Evolutionary conservation across 768 basidiomycete species (phyloP).

Genomic region (Naganishia antarctica): DNA sequence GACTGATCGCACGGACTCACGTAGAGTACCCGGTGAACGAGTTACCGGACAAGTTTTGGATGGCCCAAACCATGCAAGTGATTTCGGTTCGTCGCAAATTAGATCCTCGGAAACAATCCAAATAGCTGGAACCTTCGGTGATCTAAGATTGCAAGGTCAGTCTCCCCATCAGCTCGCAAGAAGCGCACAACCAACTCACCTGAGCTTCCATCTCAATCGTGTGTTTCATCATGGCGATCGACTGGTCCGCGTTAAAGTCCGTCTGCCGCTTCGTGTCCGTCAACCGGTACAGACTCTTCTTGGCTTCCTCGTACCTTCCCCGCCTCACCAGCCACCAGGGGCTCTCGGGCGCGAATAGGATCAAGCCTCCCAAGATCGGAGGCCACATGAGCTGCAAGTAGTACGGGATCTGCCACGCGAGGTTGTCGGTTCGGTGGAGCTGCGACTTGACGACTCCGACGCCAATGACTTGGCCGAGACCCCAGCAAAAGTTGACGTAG

Average conservation of each 20-base stretch:
- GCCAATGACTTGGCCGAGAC: constrained; percentile 45
- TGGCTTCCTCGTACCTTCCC: constrained; percentile 36
- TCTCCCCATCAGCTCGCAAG: neutral
- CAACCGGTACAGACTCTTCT: constrained; percentile 27
- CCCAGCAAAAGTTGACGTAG: constrained; percentile 47
- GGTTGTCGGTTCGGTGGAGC: constrained; percentile 25
- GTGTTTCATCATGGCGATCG: constrained; percentile 45
- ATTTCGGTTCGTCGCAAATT: constrained; percentile 40
- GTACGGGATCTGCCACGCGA: constrained; percentile 39
- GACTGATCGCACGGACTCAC: neutral
- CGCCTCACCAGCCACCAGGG: constrained; percentile 47
- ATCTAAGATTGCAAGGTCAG: constrained; percentile 25
- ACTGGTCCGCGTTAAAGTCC: constrained; percentile 36
- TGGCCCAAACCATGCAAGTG: constrained; percentile 38
- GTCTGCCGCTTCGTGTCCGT: constrained; percentile 13
- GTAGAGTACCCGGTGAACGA: constrained; percentile 24
- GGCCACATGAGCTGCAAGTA: constrained; percentile 42
- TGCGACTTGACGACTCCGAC: constrained; percentile 41
- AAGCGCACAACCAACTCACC: neutral
- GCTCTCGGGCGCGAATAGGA: constrained; percentile 39
- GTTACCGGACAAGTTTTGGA: constrained; percentile 44
- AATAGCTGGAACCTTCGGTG: constrained; percentile 25
- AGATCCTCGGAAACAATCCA: constrained; percentile 41
- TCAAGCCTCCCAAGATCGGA: constrained; percentile 34
- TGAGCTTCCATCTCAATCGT: constrained; percentile 32